These are phyloP conservation scores for Penicillium daleae DNA, from an alignment of 495 filamentous ascomycete species.

Conservation along the genomic window DNA sequence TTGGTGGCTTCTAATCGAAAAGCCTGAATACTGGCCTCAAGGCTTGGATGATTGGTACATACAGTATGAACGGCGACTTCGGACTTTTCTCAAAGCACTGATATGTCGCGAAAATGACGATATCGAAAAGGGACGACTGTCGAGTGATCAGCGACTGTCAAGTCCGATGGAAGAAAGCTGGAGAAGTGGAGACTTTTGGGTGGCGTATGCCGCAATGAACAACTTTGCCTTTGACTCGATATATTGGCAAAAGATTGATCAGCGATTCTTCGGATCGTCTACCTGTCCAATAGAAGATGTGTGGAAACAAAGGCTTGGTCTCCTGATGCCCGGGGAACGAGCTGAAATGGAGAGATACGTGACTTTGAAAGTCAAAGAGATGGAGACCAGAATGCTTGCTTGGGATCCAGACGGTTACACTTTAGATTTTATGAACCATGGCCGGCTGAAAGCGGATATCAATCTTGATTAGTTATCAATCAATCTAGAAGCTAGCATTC, in stretches of 20 bases:
- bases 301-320: constrained; percentile 21
- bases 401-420: constrained; percentile 1
- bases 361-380: background rate
- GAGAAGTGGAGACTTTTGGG: too few species aligned
- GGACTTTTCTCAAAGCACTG: constrained; percentile 26
- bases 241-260: too few species aligned
- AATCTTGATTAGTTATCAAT: too few species aligned
- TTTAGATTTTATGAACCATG: background rate
- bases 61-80: constrained; percentile 20
- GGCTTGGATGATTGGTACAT: constrained; percentile 29
- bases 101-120: constrained; percentile 15
- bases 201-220: background rate
- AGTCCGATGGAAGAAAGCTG: too few species aligned
- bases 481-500: too few species aligned
- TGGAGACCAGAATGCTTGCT: background rate
- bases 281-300: background rate
- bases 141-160: background rate
- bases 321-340: background rate
- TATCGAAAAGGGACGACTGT: background rate
- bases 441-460: too few species aligned
- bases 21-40: constrained; percentile 11
- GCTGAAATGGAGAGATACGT: background rate
- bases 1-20: constrained; percentile 13
- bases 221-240: constrained; percentile 3
- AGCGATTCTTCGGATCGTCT: too few species aligned